Base-by-base conservation (phyloP, 75 land plant species). In the Pseudotsuga menziesii region DNA sequence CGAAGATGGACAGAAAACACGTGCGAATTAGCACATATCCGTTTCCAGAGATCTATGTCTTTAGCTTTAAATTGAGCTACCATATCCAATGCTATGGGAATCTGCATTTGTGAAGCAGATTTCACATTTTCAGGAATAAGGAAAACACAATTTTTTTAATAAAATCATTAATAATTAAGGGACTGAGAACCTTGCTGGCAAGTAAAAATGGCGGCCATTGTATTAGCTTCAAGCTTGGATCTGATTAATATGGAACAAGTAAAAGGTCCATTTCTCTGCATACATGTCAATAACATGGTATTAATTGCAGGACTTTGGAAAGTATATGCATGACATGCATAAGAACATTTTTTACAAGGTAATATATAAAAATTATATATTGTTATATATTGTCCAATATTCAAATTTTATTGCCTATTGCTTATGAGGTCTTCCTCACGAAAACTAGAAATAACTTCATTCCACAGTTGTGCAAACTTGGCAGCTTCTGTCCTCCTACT, bases 151-250 rank as follows among this genome's bases (percentile, higher is more conserved):
- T 72, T 9, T 73, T 73, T 57, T 23, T 22, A 79, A 32, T 23
- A 57, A 57, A 35, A 19, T 61, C 20, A 76, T 8, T 58, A 20
- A 81, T 56, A 57, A 3, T 80, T 17, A 5, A 6, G n/a, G 54
- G 57, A 20, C 44, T 22, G 19, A 56, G 27, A 67, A 97, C 99
- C 98, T 97, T 97, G 93, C 98, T 93, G 39, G 99, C 98, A 76
- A 97, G 94, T 54, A 97, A 76, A 72, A 97, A 97, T 11, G 96
- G 99, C 64, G 99, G 99, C 99, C 99, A 97, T 71, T 97, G 99
- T 48, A 95, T 97, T 71, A 95, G 39, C 69, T 89, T 92, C 56
- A 97, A 79, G 78, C 85, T 85, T 39, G 90, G 90, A 87, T 94
- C 99, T 71, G 92, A 92, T 12, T 92, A 88, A 82, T 93, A 93